phyloP scores from a whole-genome alignment of 192 early-diverging fungal genomes.

The Mortierella alpina region DNA sequence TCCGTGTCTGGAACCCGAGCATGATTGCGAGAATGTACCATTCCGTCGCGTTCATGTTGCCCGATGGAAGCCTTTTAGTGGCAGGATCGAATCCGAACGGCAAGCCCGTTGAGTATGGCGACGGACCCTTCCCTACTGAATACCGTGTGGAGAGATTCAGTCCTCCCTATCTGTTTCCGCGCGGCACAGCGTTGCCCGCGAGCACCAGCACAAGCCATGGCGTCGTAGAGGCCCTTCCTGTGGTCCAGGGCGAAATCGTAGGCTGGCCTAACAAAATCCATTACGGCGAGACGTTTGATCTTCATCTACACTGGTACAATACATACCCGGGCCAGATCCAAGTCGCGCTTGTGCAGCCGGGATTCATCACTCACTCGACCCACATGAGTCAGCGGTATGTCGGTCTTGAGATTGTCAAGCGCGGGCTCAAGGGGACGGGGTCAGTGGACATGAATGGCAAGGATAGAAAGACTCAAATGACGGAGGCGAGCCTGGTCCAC shows the following conservation, averaged over 20 bases:
- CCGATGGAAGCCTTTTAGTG: conserved; percentile 44
- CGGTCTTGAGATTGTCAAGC: conserved; percentile 31
- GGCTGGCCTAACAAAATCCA: conserved; percentile 28
- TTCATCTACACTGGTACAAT: conserved; percentile 25
- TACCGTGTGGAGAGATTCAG: conserved; percentile 64
- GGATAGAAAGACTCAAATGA: neutral
- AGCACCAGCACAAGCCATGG: neutral
- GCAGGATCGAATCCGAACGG: conserved; percentile 57
- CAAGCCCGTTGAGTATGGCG: conserved; percentile 27
- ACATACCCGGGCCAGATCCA: conserved; percentile 34
- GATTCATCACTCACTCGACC: conserved; percentile 63
- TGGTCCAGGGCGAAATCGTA: conserved; percentile 34
- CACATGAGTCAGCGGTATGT: conserved; percentile 68
- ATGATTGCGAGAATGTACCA: conserved; percentile 58
- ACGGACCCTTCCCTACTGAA: conserved; percentile 56
- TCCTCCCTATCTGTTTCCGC: conserved; percentile 64
- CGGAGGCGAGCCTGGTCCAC: conserved; percentile 17
- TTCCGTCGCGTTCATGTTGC: conserved; percentile 50
- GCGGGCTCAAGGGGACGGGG: conserved; percentile 7
- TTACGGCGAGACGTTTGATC: conserved; percentile 38
- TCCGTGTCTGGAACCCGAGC: conserved; percentile 47
- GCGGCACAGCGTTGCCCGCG: neutral
- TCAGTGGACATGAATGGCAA: neutral
- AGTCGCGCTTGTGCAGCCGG: conserved; percentile 59
- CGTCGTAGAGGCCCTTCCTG: neutral